Evolutionary conservation across 2,329 filamentous ascomycete genomes (phyloP), one percentile per base, ranked within the genome.

Genomic region (Akanthomyces lecanii): DNA sequence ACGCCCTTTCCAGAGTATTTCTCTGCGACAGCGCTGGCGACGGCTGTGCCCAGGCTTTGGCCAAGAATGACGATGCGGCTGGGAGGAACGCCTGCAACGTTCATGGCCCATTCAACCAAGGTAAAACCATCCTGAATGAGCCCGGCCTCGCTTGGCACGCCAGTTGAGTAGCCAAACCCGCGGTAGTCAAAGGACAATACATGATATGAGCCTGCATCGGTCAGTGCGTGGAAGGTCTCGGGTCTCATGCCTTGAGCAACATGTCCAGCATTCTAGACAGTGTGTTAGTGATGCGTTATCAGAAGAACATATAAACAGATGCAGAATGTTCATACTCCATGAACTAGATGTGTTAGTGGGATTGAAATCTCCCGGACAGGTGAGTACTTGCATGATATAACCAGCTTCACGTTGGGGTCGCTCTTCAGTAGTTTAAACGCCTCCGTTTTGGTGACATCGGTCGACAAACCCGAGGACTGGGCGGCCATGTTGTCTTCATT

Each of bases 111-210:
- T 65, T 92, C 82, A 3, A 96, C 80, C 3, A 91, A 77, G 0
- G 91, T 81, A 4, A 89, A 80, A 18, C 88, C 91, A 72, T 98
- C 94, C 5, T 84, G 85, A 62, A 96, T 90, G 8, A 98, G 77
- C 0, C 94, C 94, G 42, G 83, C 77, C 76, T 98, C 94, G 0
- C 87, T 89, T 0, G 94, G 94, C 4, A 76, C 78, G n/a, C 94
- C 92, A 0, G 88, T 91, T 10, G 90, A 95, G 45, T 85, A 82
- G 0, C 92, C 93, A 69, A 91, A 97, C 7, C 93, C 93, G 21
- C 93, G 89, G 75, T 97, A 97, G 78, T 97, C 92, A 69, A 97
- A 87, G 45, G 91, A 85, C n/a, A 97, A 80, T 51, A 97, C 84
- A 71, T 97, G 93, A 61, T 92, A 87, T 0, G 83, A 84, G 2